A percentile compares a stretch with the other conserved stretches of the same genome.
phyloP scores from a whole-genome alignment of 441 rosid genomes.

The California macrophylla region DNA sequence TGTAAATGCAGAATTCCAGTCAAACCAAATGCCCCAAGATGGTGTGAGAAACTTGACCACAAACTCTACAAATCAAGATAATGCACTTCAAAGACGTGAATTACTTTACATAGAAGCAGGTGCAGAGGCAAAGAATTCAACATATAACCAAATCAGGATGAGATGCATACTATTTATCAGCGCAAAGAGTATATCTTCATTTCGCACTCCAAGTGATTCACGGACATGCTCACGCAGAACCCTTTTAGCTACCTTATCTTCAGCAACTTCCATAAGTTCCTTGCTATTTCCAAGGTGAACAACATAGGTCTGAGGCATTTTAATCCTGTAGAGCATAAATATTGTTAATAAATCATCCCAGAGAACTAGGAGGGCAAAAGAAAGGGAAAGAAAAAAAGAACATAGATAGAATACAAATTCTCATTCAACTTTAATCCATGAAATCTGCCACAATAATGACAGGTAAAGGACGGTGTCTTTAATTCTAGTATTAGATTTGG shows the following conservation, averaged over 20 bases:
- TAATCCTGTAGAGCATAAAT: constrained; percentile 29
- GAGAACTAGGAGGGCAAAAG: neutral
- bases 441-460: neutral
- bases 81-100: neutral
- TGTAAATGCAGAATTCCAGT: neutral
- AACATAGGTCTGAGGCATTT: constrained; percentile 49
- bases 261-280: constrained; percentile 53
- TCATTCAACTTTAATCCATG: neutral
- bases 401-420: neutral
- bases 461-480: neutral
- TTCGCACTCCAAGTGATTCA: constrained; percentile 42
- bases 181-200: constrained; percentile 45
- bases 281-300: constrained; percentile 62
- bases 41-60: neutral
- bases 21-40: neutral
- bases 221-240: constrained; percentile 45
- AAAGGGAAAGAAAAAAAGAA: neutral
- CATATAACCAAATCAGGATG: neutral
- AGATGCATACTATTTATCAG: constrained; percentile 40
- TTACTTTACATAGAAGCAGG: neutral
- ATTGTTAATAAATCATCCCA: neutral
- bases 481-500: neutral
- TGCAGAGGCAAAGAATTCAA: neutral
- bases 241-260: constrained; percentile 41
- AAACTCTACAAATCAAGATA: neutral